A percentile compares a stretch with the other conserved stretches of the same genome.
These are phyloP conservation scores for Phlyctochytrium arcticum DNA, from an alignment of 192 early-diverging fungal genomes.

Conservation along the genomic window DNA sequence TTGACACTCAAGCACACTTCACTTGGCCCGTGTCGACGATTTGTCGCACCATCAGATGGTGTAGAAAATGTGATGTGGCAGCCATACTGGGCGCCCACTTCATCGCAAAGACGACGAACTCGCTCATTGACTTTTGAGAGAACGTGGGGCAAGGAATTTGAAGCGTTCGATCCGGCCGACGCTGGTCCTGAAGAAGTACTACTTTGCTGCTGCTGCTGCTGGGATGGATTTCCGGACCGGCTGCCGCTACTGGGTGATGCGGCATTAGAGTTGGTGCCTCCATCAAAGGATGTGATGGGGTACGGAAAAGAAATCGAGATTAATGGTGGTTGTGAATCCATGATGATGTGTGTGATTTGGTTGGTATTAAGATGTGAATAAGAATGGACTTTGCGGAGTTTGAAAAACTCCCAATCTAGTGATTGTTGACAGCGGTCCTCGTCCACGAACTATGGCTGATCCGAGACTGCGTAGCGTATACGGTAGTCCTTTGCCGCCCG, in stretches of 20 bases:
- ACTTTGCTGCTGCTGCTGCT: too few relatives aligned
- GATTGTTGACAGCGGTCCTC: too few relatives aligned
- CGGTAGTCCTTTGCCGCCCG: too few relatives aligned
- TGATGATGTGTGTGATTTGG: not conserved
- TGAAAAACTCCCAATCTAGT: too few relatives aligned
- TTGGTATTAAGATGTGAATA: too few relatives aligned
- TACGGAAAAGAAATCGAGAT: slow-evolving; percentile 19
- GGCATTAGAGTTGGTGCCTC: not conserved
- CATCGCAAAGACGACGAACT: slow-evolving; percentile 14
- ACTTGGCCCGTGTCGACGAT: slow-evolving; percentile 18
- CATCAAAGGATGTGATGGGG: slow-evolving; percentile 5
- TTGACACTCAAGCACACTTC: slow-evolving; percentile 22
- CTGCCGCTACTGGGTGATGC: not conserved
- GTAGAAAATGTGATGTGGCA: slow-evolving; percentile 10
- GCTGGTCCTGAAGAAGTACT: too few relatives aligned
- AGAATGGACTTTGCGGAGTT: too few relatives aligned
- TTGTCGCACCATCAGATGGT: slow-evolving; percentile 23
- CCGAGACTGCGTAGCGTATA: too few relatives aligned
- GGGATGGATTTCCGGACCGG: too few relatives aligned
- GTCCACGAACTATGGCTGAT: too few relatives aligned
- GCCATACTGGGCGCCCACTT: slow-evolving; percentile 1
- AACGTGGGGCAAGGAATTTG: not conserved
- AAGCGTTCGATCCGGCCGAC: not conserved
- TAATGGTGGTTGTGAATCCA: not conserved
- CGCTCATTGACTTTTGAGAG: slow-evolving; percentile 3